Percentiles rank a stretch among this genome's conserved stretches.
Evolutionary conservation across 345 rosid species (phyloP).

Genomic region (Garcia nutans): DNA sequence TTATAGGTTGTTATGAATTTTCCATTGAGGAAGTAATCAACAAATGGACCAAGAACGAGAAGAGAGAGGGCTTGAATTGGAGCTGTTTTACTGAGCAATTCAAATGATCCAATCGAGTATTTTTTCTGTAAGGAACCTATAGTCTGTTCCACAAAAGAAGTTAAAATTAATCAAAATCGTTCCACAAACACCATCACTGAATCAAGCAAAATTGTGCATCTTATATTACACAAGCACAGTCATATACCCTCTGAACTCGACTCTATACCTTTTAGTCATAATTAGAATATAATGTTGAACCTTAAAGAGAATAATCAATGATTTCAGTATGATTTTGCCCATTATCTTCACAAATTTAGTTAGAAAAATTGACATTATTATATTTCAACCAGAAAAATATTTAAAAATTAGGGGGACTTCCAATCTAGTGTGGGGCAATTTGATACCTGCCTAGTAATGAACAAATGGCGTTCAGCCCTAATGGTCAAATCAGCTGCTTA

Average conservation of each 20-base stretch:
- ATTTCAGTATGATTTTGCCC: not conserved
- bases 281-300: not conserved
- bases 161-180: not conserved
- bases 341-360: not conserved
- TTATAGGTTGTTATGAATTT: slow-evolving; percentile 61
- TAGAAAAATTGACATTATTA: not conserved
- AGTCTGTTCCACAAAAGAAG: slow-evolving; percentile 47
- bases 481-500: not conserved
- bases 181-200: slow-evolving; percentile 8
- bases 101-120: slow-evolving; percentile 89
- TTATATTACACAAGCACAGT: not conserved
- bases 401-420: not conserved
- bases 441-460: not conserved
- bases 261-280: not conserved
- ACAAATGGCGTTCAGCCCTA: not conserved
- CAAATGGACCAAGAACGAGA: slow-evolving; percentile 75
- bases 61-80: slow-evolving; percentile 99
- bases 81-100: slow-evolving; percentile 86
- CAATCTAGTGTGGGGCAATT: not conserved
- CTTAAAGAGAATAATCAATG: not conserved
- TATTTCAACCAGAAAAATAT: not conserved
- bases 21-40: slow-evolving; percentile 73
- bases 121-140: slow-evolving; percentile 94
- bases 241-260: not conserved
- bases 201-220: not conserved